Evolutionary conservation across 768 basidiomycete genomes (phyloP).

Genomic region (Cystobasidium tubakii): DNA sequence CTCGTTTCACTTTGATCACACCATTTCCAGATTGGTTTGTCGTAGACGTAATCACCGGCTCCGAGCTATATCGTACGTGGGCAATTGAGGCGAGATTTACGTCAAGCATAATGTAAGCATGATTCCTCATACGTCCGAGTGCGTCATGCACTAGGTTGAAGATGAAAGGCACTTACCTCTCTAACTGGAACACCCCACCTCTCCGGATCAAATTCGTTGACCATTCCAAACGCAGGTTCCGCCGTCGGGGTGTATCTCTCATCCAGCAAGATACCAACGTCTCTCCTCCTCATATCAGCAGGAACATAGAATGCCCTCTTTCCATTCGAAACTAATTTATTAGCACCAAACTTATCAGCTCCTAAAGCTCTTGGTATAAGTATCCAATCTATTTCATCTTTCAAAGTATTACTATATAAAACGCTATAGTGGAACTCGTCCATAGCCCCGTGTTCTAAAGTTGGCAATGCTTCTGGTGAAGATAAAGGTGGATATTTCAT

Average conservation of each 20-base stretch:
- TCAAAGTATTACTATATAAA: conserved; percentile 12
- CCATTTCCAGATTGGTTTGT: neutral
- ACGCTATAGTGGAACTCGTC: conserved; percentile 11
- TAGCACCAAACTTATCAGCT: conserved; percentile 14
- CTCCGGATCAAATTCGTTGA: conserved; percentile 18
- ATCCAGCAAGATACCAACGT: neutral
- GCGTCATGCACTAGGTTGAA: too few relatives aligned
- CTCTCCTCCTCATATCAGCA: conserved; percentile 14
- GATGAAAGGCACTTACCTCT: conserved; percentile 19
- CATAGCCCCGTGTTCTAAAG: neutral
- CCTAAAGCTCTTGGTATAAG: neutral
- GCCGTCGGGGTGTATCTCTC: neutral
- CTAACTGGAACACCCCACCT: conserved; percentile 2
- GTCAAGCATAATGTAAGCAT: too few relatives aligned
- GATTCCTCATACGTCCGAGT: too few relatives aligned
- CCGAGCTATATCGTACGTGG: neutral
- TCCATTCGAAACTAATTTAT: conserved; percentile 17
- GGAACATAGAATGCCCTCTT: conserved; percentile 20
- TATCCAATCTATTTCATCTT: conserved; percentile 2
- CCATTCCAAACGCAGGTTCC: conserved; percentile 3
- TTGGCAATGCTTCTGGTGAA: neutral
- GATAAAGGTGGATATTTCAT: conserved; percentile 16
- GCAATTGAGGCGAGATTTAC: too few relatives aligned
- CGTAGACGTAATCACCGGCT: neutral
- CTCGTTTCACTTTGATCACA: neutral